These are phyloP conservation scores for Hanseniaspora nectarophila DNA, from an alignment of 805 yeast genomes.

Conservation along the genomic window DNA sequence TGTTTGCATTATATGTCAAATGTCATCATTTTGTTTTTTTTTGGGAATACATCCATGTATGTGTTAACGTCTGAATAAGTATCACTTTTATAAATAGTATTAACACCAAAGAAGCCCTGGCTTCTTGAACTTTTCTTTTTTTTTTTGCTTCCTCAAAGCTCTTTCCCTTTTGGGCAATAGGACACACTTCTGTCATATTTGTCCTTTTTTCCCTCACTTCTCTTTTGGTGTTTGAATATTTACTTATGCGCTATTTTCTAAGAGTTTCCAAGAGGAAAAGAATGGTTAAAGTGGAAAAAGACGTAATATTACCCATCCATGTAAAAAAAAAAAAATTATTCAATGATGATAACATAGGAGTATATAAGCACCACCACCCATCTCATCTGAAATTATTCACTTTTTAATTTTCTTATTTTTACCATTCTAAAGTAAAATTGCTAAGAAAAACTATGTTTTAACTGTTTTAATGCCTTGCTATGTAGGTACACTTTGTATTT, in stretches of 20 bases:
- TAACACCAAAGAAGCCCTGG: background rate
- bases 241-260: background rate
- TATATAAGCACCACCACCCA: background rate
- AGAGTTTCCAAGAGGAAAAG: background rate
- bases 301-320: too few relatives aligned
- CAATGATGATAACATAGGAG: background rate
- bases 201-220: too few relatives aligned
- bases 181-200: too few relatives aligned
- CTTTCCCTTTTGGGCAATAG: background rate
- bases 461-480: background rate
- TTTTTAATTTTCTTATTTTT: background rate
- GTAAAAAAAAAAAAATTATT: background rate
- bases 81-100: too few relatives aligned
- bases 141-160: background rate
- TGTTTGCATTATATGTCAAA: too few relatives aligned
- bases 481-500: background rate
- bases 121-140: background rate
- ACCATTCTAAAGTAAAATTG: background rate
- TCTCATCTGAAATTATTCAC: background rate
- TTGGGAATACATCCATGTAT: too few relatives aligned
- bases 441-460: constrained; percentile 13
- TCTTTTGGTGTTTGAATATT: too few relatives aligned
- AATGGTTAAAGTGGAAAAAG: background rate
- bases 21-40: too few relatives aligned
- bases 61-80: too few relatives aligned